Evolutionary conservation across 495 filamentous ascomycete genomes (phyloP).

Genomic region (Alectoria sarmentosa): DNA sequence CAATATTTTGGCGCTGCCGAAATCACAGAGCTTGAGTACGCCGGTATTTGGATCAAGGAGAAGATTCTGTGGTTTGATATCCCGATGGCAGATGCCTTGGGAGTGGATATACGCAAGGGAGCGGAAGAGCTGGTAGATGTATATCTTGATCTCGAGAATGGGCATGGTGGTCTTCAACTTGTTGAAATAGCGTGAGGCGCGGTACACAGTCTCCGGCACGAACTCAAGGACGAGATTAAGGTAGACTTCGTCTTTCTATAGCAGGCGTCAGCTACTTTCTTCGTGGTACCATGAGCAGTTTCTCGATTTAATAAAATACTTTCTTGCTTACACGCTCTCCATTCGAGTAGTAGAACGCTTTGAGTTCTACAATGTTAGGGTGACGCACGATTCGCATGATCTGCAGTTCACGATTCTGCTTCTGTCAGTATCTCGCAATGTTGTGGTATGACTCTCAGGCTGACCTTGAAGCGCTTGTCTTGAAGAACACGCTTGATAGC

Average conservation of each 20-base stretch:
- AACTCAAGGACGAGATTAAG: constrained; percentile 97
- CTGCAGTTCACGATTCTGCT: constrained; percentile 93
- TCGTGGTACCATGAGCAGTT: not conserved
- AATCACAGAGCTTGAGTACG: constrained; percentile 96
- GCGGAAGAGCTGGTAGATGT: constrained; percentile 98
- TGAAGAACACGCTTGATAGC: constrained; percentile 98
- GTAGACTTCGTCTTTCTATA: constrained; percentile 97
- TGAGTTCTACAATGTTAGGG: constrained; percentile 97
- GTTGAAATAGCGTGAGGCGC: constrained; percentile 98
- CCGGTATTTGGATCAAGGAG: constrained; percentile 85
- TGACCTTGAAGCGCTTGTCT: constrained; percentile 98
- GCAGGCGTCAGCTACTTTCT: constrained; percentile 17
- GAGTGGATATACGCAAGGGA: constrained; percentile 99
- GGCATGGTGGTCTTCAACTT: constrained; percentile 99
- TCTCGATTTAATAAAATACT: not conserved
- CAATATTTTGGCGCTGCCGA: constrained; percentile 96
- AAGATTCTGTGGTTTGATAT: constrained; percentile 99
- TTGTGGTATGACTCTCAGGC: not conserved
- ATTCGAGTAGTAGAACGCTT: constrained; percentile 99
- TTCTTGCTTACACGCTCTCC: constrained; percentile 75
- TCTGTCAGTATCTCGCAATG: constrained; percentile 31
- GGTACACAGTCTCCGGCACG: constrained; percentile 96
- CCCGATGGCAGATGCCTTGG: constrained; percentile 96
- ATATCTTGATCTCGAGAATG: constrained; percentile 96
- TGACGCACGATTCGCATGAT: constrained; percentile 99